Evolutionary conservation across 176 grass and related monocot genomes (phyloP).

Genomic region (Cenchrus fungigraminus): DNA sequence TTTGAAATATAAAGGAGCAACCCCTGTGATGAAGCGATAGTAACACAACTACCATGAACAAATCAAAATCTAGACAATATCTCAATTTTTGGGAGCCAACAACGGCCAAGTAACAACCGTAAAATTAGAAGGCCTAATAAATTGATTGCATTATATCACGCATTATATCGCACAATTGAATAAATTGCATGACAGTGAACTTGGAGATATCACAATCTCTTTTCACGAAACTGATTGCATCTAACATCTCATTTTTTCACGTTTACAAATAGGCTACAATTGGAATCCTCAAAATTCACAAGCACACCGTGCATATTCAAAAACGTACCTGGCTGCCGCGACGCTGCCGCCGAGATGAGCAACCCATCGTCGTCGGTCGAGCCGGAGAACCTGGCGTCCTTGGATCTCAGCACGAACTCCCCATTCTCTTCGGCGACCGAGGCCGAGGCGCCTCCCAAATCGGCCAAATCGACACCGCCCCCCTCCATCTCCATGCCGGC

Average conservation of each 20-base stretch:
- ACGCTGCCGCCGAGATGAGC: neutral
- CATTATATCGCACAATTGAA: neutral
- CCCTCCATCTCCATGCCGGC: no score
- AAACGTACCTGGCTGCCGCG: constrained; percentile 45
- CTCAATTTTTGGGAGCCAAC: neutral
- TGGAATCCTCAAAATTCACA: neutral
- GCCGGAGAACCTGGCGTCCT: constrained; percentile 66
- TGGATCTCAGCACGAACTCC: constrained; percentile 64
- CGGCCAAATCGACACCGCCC: no score
- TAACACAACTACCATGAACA: neutral
- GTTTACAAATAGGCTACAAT: neutral
- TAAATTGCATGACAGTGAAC: constrained; percentile 5
- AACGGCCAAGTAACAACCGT: neutral
- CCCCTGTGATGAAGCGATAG: neutral
- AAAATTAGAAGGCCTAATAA: neutral
- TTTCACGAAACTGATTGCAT: constrained; percentile 1
- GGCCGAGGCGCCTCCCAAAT: constrained; percentile 8
- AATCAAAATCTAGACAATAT: neutral
- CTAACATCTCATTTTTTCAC: neutral
- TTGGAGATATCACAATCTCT: neutral
- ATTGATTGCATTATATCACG: neutral
- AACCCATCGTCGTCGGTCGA: constrained; percentile 35
- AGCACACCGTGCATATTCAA: neutral
- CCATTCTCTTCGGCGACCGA: constrained; percentile 23
- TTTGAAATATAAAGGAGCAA: neutral